phyloP scores from a whole-genome alignment of 257 asterid species.

The Cinchona pubescens region DNA sequence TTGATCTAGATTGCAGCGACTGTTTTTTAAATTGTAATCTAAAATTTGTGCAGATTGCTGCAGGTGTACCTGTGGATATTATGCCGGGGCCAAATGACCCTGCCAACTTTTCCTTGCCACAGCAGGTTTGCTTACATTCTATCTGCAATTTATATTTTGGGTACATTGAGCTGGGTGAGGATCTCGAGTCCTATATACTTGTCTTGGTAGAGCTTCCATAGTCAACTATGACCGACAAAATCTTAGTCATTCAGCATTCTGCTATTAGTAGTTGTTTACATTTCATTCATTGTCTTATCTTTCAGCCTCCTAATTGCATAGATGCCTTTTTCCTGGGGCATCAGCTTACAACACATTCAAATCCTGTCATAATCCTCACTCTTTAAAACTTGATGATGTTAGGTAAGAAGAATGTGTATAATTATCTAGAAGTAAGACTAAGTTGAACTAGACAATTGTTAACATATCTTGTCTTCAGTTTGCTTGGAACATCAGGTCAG shows the following conservation, averaged over 20 bases:
- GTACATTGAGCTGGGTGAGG: background rate
- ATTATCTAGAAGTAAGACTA: background rate
- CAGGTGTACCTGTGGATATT: slow-evolving; percentile 73
- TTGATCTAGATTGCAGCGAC: background rate
- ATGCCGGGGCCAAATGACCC: slow-evolving; percentile 93
- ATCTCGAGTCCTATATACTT: background rate
- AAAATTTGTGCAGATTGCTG: slow-evolving; percentile 59
- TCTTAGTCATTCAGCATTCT: background rate
- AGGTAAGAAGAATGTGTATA: slow-evolving; percentile 41
- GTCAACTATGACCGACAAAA: background rate
- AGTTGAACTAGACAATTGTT: slow-evolving; percentile 4
- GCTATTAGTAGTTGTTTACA: background rate
- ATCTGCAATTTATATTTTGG: background rate
- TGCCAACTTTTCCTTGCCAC: slow-evolving; percentile 85
- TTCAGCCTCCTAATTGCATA: slow-evolving; percentile 77
- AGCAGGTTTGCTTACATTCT: slow-evolving; percentile 57
- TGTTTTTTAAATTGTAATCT: background rate
- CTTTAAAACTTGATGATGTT: slow-evolving; percentile 80
- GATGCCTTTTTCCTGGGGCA: slow-evolving; percentile 91
- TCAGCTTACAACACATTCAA: slow-evolving; percentile 86
- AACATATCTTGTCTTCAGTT: slow-evolving; percentile 43
- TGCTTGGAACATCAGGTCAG: slow-evolving; percentile 96
- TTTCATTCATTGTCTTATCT: slow-evolving; percentile 6
- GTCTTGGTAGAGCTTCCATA: background rate
- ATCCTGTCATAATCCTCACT: slow-evolving; percentile 94